phyloP scores from a whole-genome alignment of 257 asterid species.

The Vinca minor region DNA sequence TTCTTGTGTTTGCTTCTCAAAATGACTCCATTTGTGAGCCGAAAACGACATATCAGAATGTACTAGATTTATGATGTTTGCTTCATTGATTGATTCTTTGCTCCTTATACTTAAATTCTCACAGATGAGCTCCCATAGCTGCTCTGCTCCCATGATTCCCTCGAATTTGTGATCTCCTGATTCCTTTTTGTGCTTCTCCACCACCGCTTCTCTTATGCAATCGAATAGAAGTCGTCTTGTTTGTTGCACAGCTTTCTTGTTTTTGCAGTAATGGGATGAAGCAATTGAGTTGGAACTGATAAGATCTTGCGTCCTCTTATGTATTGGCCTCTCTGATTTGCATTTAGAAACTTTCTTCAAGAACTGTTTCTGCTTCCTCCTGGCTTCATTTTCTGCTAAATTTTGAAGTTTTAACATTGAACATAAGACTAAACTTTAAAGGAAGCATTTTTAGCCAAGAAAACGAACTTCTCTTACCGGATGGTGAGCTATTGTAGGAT shows the following conservation, averaged over 20 bases:
- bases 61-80: conserved; percentile 26
- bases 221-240: conserved; percentile 50
- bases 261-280: conserved; percentile 33
- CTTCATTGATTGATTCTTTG: conserved; percentile 42
- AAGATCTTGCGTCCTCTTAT: neutral
- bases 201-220: conserved; percentile 53
- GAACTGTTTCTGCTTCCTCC: conserved; percentile 20
- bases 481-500: conserved; percentile 34
- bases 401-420: neutral
- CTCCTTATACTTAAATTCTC: conserved; percentile 67
- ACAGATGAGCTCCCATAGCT: conserved; percentile 53
- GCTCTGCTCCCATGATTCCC: conserved; percentile 47
- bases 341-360: conserved; percentile 21
- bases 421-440: too few relatives aligned
- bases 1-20: conserved; percentile 22
- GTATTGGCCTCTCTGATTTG: conserved; percentile 21
- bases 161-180: conserved; percentile 22
- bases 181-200: conserved; percentile 32
- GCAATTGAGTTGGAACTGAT: conserved; percentile 2
- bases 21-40: conserved; percentile 31
- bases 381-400: conserved; percentile 18
- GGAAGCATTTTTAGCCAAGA: neutral
- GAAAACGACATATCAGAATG: conserved; percentile 32
- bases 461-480: conserved; percentile 31
- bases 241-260: conserved; percentile 50